phyloP scores from a whole-genome alignment of 768 basidiomycete species.

The Cystobasidium tubakii region DNA sequence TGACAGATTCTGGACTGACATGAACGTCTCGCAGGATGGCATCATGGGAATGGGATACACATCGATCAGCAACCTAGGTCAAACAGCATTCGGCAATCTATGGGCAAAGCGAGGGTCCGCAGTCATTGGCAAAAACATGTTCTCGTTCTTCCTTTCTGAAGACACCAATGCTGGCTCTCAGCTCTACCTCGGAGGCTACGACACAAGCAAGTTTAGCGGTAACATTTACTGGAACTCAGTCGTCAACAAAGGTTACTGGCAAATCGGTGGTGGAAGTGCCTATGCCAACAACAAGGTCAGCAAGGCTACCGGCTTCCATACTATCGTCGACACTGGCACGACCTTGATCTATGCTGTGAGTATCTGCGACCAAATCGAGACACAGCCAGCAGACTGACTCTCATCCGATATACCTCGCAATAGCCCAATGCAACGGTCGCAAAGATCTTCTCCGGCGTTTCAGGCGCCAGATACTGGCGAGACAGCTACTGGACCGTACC shows the following conservation, averaged over 20 bases:
- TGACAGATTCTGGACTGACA: constrained; percentile 54
- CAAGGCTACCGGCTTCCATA: neutral
- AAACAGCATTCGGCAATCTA: constrained; percentile 41
- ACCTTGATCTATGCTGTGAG: constrained; percentile 31
- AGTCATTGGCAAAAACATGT: constrained; percentile 23
- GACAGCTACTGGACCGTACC: constrained; percentile 31
- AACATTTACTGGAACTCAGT: constrained; percentile 24
- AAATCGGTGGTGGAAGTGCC: neutral
- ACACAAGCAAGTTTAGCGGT: constrained; percentile 4
- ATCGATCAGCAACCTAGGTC: constrained; percentile 55
- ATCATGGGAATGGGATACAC: constrained; percentile 44
- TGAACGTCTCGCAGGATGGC: constrained; percentile 43
- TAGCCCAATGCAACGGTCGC: constrained; percentile 31
- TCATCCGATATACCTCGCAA: too few species aligned
- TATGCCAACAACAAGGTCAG: neutral
- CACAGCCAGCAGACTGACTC: too few species aligned
- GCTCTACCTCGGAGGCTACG: constrained; percentile 30
- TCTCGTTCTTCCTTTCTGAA: constrained; percentile 24
- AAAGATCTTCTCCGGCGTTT: constrained; percentile 25
- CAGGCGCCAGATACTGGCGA: constrained; percentile 4
- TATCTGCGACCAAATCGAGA: too few species aligned
- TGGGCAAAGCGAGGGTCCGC: neutral
- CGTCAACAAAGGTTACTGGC: constrained; percentile 21
- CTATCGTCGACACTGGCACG: constrained; percentile 34
- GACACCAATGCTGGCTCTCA: constrained; percentile 1